Conservation (phyloP, 768 basidiomycete genomes). For the Tulasnella sp. region DNA sequence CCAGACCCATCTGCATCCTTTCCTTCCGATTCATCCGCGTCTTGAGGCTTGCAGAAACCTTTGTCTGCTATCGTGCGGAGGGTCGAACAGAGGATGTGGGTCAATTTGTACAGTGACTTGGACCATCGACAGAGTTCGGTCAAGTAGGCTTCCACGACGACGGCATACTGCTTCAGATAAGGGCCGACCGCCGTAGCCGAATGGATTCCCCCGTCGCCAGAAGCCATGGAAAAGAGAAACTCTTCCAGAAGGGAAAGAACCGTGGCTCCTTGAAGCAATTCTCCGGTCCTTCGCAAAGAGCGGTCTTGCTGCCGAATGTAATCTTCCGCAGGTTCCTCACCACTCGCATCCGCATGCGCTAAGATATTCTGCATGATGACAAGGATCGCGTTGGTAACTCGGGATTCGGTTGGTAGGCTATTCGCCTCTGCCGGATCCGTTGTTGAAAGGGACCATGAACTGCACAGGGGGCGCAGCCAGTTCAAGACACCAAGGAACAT, state of each 20-base stretch:
- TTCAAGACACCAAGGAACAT: not conserved
- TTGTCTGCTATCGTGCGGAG: conserved; percentile 69
- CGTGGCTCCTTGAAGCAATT: conserved; percentile 36
- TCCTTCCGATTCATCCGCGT: conserved; percentile 42
- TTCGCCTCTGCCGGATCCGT: not conserved
- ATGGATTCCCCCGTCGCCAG: not conserved
- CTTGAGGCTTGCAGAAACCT: conserved; percentile 90
- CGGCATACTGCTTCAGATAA: conserved; percentile 64
- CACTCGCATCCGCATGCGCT: conserved; percentile 47
- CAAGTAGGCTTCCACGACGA: conserved; percentile 58
- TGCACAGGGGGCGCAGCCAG: not conserved
- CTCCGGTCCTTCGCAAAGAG: conserved; percentile 28
- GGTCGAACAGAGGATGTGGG: conserved; percentile 69
- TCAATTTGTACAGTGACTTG: conserved; percentile 77
- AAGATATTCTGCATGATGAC: conserved; percentile 61
- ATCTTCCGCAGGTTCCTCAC: conserved; percentile 44
- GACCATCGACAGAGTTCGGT: conserved; percentile 57
- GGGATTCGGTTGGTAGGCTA: not conserved
- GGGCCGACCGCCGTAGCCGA: conserved; percentile 49
- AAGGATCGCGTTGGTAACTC: conserved; percentile 59
- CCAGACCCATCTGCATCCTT: conserved; percentile 45
- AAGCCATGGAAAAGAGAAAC: conserved; percentile 24
- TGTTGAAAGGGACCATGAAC: too few relatives aligned
- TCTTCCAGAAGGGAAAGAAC: conserved; percentile 44
- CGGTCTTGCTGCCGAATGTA: conserved; percentile 38